Conservation (phyloP, 495 filamentous ascomycete species). For the Coniosporium apollinis region DNA sequence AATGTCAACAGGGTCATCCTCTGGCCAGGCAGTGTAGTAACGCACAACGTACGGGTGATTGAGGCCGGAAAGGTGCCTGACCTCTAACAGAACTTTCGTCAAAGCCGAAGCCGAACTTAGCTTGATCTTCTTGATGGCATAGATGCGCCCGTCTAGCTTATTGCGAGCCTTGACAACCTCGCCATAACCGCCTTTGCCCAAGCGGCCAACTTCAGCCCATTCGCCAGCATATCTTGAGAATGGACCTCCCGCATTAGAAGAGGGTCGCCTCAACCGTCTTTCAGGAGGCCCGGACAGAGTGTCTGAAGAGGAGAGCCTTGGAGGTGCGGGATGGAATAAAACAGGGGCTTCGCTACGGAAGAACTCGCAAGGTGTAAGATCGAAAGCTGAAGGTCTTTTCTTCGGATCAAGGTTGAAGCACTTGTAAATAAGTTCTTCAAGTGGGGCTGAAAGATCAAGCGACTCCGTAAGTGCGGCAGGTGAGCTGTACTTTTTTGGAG, state of each 20-base stretch:
- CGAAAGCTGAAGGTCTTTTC: constrained; percentile 76
- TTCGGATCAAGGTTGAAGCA: constrained; percentile 71
- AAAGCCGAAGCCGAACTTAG: constrained; percentile 63
- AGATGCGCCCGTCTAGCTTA: constrained; percentile 79
- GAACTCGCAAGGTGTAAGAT: constrained; percentile 79
- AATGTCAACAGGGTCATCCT: constrained; percentile 44
- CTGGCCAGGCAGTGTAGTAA: constrained; percentile 90
- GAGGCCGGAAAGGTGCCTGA: constrained; percentile 72
- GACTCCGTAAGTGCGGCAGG: constrained; percentile 46
- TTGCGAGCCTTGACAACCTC: constrained; percentile 95
- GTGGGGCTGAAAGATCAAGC: constrained; percentile 49
- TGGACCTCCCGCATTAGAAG: constrained; percentile 4
- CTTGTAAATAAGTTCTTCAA: constrained; percentile 62
- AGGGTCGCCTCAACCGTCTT: neutral
- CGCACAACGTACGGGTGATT: constrained; percentile 94
- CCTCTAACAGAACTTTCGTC: constrained; percentile 78
- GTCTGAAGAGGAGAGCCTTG: neutral
- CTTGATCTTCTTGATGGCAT: constrained; percentile 92
- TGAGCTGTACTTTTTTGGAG: constrained; percentile 59
- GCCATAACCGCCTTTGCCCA: constrained; percentile 90
- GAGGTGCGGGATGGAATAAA: neutral
- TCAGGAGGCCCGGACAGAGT: too few species aligned
- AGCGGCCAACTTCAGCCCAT: constrained; percentile 71
- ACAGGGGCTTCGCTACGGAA: constrained; percentile 47
- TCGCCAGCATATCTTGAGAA: constrained; percentile 69